Percentiles rank a stretch among this genome's conserved stretches.
These are phyloP conservation scores for Melanogaster broomeanus DNA, from an alignment of 768 basidiomycete genomes.

Conservation along the genomic window DNA sequence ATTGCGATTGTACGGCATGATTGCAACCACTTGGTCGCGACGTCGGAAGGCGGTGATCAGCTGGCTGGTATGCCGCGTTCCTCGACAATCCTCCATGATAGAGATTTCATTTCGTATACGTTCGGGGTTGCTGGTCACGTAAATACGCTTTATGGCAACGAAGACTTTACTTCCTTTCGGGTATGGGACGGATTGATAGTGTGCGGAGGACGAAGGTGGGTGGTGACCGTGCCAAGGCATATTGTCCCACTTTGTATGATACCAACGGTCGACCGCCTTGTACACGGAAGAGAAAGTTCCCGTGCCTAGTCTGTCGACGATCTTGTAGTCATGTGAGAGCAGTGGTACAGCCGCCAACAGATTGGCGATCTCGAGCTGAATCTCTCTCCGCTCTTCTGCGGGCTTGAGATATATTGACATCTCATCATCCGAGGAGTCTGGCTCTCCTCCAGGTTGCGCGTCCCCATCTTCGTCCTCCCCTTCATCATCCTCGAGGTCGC, in stretches of 20 bases:
- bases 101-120: slow-evolving; percentile 91
- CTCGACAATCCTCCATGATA: slow-evolving; percentile 84
- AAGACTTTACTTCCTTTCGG: slow-evolving; percentile 57
- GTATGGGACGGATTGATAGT: slow-evolving; percentile 55
- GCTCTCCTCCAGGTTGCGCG: slow-evolving; percentile 40
- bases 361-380: slow-evolving; percentile 74
- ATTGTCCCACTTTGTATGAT: slow-evolving; percentile 79
- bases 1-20: slow-evolving; percentile 92
- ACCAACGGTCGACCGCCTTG: slow-evolving; percentile 84
- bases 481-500: slow-evolving; percentile 36
- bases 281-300: slow-evolving; percentile 99
- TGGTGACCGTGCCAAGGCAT: slow-evolving; percentile 70
- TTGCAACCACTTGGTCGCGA: slow-evolving; percentile 87
- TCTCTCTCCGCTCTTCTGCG: slow-evolving; percentile 69
- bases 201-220: slow-evolving; percentile 60
- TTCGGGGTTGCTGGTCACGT: slow-evolving; percentile 93
- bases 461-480: slow-evolving; percentile 36
- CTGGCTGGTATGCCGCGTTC: slow-evolving; percentile 87
- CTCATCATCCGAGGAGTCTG: slow-evolving; percentile 70
- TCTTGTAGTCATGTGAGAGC: slow-evolving; percentile 66
- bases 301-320: slow-evolving; percentile 91
- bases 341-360: slow-evolving; percentile 66
- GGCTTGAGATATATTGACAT: slow-evolving; percentile 56
- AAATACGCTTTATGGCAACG: slow-evolving; percentile 95
- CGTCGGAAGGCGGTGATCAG: slow-evolving; percentile 93